Evolutionary conservation across 768 basidiomycete genomes (phyloP), one percentile per base, ranked within the genome.

Genomic region (Tulasnella sp.): DNA sequence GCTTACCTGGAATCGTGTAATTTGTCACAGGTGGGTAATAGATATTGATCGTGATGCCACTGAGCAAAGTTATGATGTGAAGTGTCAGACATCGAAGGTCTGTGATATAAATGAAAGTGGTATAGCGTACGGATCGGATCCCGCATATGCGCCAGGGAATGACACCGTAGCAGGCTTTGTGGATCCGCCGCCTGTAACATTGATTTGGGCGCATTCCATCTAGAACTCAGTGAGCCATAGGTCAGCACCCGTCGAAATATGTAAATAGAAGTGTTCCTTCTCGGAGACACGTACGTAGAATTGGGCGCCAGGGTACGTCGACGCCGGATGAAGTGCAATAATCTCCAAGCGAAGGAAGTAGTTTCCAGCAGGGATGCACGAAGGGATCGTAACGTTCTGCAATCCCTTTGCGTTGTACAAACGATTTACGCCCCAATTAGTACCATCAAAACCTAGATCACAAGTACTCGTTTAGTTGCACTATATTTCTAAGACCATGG

Each of bases 341-440:
- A 80, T 67, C 64, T 80, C 80, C 43, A 73, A 73, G 11, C 78
- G 72, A 7, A 80, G 69, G 19, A 80, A 70, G 62, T 80, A 79
- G 32, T 79, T 51, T 9, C 78, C 78, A 21, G 74, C 62, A 0
- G 71, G 64, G 49, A 79, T 77, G 64, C 78, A 79, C 15, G 64
- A 65, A 0, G 79, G 79, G 58, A 79, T 72, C 4, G 63, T 71
- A 71, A 79, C 78, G n/a, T 72, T 73, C 9, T 77, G 75, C 63
- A 78, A 76, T 30, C 79, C 79, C 66, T 78, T 75, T 67, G 77
- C 77, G 13, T 69, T 67, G 47, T 78, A 74, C 55, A 80, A 64
- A 3, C 71, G 67, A 66, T 79, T 76, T 17, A 78, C 75, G 47
- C 70, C 79, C 79, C 79, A 80, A 13, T 51, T 49, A 32, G 56